A percentile compares a stretch with the other conserved stretches of the same genome.
phyloP scores from a whole-genome alignment of 805 yeast genomes.

The Starmera quercuum region DNA sequence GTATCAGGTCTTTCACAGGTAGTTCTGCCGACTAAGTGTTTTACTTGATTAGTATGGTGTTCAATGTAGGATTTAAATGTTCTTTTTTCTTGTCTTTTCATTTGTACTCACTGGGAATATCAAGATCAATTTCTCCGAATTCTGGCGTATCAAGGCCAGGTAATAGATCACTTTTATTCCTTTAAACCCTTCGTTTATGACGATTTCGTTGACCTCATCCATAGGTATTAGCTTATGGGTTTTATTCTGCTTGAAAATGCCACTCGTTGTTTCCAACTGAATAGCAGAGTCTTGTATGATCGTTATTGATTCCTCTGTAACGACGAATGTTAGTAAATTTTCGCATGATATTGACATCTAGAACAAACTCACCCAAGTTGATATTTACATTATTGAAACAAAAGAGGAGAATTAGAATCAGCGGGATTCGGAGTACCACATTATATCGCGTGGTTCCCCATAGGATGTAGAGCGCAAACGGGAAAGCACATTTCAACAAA shows the following conservation, averaged over 20 bases:
- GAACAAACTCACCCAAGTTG: neutral
- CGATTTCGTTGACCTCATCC: conserved; percentile 50
- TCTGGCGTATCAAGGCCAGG: conserved; percentile 48
- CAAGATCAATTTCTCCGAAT: conserved; percentile 21
- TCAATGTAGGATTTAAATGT: no score
- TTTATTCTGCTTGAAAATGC: conserved; percentile 17
- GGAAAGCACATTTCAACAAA: neutral
- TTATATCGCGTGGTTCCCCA: neutral
- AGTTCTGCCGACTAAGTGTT: no score
- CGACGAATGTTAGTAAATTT: neutral
- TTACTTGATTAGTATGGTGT: no score
- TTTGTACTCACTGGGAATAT: conserved; percentile 24
- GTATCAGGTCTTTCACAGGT: no score
- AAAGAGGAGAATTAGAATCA: neutral
- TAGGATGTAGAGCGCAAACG: neutral
- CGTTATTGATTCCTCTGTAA: conserved; percentile 28
- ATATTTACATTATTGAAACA: conserved; percentile 1
- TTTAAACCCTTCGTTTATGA: conserved; percentile 70
- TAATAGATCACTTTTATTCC: conserved; percentile 62
- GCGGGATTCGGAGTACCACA: neutral
- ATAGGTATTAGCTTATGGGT: conserved; percentile 44
- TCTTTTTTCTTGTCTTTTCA: no score
- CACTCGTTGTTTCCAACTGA: conserved; percentile 29
- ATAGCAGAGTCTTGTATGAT: conserved; percentile 40
- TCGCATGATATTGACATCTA: neutral